phyloP scores from a whole-genome alignment of 2,329 filamentous ascomycete species.

The Diaporthe velutina region DNA sequence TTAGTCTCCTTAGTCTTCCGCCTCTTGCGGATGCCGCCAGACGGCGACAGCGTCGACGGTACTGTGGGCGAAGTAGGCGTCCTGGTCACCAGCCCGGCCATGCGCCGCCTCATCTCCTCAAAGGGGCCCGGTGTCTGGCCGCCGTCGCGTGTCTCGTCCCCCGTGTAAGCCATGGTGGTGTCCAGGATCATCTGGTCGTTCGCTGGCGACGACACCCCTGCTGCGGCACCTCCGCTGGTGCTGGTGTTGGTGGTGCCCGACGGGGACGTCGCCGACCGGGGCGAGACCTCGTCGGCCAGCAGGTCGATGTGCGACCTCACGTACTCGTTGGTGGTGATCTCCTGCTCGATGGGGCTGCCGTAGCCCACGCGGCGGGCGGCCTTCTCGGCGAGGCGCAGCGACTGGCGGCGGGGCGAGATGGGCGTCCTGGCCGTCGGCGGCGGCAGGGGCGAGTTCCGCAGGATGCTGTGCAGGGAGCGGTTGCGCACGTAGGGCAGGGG shows the following conservation, averaged over 20 bases:
- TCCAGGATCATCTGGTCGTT: slow-evolving; percentile 59
- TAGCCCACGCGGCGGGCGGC: slow-evolving; percentile 71
- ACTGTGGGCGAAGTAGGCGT: slow-evolving; percentile 57
- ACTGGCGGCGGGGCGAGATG: slow-evolving; percentile 66
- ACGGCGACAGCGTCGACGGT: slow-evolving; percentile 37
- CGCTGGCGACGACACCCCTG: background rate
- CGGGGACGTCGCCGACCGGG: slow-evolving; percentile 56
- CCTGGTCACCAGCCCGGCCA: slow-evolving; percentile 61
- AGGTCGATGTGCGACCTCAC: slow-evolving; percentile 74
- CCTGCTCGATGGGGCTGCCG: slow-evolving; percentile 72
- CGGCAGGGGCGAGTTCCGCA: slow-evolving; percentile 75
- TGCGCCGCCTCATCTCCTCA: slow-evolving; percentile 71
- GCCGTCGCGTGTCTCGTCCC: slow-evolving; percentile 69
- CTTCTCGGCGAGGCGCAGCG: slow-evolving; percentile 66
- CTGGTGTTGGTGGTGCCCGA: slow-evolving; percentile 33
- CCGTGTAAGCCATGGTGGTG: slow-evolving; percentile 63
- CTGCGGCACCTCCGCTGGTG: background rate
- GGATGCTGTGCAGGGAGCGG: slow-evolving; percentile 71
- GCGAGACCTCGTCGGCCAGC: slow-evolving; percentile 67
- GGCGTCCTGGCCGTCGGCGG: slow-evolving; percentile 64
- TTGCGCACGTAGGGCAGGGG: slow-evolving; percentile 70
- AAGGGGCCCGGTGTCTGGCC: slow-evolving; percentile 74
- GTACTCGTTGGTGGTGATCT: slow-evolving; percentile 73
- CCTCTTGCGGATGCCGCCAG: slow-evolving; percentile 62
- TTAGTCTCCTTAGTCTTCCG: slow-evolving; percentile 71